Base-by-base conservation (phyloP, 345 rosid species). In the Nephelium lappaceum region DNA sequence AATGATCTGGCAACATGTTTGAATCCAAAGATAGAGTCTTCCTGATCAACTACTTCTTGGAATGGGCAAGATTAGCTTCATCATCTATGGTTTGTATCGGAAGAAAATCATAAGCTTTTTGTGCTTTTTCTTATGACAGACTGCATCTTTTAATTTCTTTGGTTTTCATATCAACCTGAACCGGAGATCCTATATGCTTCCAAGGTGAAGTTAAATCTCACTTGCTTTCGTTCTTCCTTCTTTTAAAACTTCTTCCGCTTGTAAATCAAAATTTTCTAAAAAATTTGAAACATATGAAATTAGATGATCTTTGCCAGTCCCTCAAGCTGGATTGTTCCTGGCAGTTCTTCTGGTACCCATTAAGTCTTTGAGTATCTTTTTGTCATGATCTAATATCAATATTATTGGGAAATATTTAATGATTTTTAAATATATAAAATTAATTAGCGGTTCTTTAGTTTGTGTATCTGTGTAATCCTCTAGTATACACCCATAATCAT, bases 31-130 rank as follows among this genome's bases (percentile, higher is more conserved):
- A 18, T 36, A 74, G 47, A 72, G 43, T 31, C 67, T 38, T 8
- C 80, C 74, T 74, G 67, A 65, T 63, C 68, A 77, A 31, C 36
- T 31, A 67, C 68, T 10, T 31, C 62, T 72, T 42, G 71, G 70
- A 51, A 60, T 65, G 77, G 42, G 39, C 12, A 75, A 10, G 70
- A 71, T 67, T 31, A 57, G 39, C 66, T 70, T 80, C 77, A 60
- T 39, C 24, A 68, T 72, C 69, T 67, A 72, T 75, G 84, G 84
- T 81, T 78, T 72, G 87, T 84, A 76, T 60, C 60, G 45, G 43
- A 24, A 6, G 27, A 41, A 67, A 75, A 49, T 0, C 38, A 10
- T 4, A 18, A 53, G 11, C 15, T 31, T 21, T 72, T 72, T 36
- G 9, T 41, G 43, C 64, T 19, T 47, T 31, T 31, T 41, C 3